Percentiles rank a stretch among this genome's conserved stretches.
These are phyloP conservation scores for Nannochloris sp. DNA, from an alignment of 139 green algal genomes.

Conservation along the genomic window DNA sequence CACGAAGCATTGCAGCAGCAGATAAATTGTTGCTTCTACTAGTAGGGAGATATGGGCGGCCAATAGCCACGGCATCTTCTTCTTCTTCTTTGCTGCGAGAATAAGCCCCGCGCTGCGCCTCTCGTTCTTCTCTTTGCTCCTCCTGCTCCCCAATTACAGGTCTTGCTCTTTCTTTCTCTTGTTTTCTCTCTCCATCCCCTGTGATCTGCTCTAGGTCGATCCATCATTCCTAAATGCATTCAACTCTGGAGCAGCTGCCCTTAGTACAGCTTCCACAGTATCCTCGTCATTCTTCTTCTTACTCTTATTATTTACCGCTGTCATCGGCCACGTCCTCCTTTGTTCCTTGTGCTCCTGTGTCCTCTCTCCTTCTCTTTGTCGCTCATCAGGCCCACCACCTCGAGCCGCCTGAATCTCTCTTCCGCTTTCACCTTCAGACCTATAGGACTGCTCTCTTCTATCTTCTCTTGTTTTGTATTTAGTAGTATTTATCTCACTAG, in stretches of 20 bases:
- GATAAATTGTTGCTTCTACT: slow-evolving; percentile 35
- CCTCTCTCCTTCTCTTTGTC: neutral
- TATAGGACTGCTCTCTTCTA: neutral
- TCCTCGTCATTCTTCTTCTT: neutral
- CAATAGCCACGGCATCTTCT: neutral
- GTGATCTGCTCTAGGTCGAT: slow-evolving; percentile 50
- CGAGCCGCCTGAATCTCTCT: neutral
- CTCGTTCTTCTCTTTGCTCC: slow-evolving; percentile 3
- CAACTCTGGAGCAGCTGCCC: slow-evolving; percentile 34
- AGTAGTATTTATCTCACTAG: neutral
- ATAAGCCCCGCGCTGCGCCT: neutral
- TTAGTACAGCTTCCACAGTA: slow-evolving; percentile 3
- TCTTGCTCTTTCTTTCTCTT: neutral
- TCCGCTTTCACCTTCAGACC: neutral
- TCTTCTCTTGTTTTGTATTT: too few relatives aligned
- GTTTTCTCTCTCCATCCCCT: neutral
- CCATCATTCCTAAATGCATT: slow-evolving; percentile 67
- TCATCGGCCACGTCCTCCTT: neutral
- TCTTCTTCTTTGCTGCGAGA: neutral
- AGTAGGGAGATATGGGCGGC: neutral
- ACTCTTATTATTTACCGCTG: slow-evolving; percentile 6
- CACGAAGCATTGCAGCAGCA: slow-evolving; percentile 50
- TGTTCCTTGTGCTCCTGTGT: neutral
- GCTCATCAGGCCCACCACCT: neutral
- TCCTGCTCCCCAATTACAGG: slow-evolving; percentile 2